Conservation (phyloP, 495 filamentous ascomycete species). For the Penicillium pancosmium region DNA sequence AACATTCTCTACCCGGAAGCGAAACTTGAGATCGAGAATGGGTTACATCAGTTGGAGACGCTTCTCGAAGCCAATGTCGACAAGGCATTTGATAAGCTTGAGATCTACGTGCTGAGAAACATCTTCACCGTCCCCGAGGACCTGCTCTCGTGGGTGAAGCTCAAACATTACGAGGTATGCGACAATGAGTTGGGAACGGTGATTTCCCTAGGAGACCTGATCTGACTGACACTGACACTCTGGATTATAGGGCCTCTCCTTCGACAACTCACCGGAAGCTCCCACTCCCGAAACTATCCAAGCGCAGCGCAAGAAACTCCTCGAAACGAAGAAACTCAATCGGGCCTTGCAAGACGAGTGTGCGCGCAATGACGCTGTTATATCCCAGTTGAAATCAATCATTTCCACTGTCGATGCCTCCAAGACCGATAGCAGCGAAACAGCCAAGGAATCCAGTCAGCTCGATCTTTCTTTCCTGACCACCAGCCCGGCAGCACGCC, state of each 20-base stretch:
- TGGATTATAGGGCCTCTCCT: slow-evolving; percentile 37
- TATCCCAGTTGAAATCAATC: slow-evolving; percentile 65
- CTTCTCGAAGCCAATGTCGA: slow-evolving; percentile 82
- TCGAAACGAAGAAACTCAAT: slow-evolving; percentile 81
- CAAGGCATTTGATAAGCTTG: slow-evolving; percentile 76
- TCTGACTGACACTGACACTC: slow-evolving; percentile 17
- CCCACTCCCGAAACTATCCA: slow-evolving; percentile 69
- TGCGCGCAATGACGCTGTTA: slow-evolving; percentile 72
- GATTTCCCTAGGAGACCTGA: background rate
- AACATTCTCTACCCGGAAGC: slow-evolving; percentile 59
- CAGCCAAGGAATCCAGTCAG: slow-evolving; percentile 18
- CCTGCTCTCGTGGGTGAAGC: slow-evolving; percentile 71
- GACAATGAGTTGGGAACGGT: background rate
- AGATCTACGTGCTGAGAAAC: slow-evolving; percentile 85
- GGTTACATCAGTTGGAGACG: slow-evolving; percentile 90
- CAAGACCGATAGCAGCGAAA: slow-evolving; percentile 17
- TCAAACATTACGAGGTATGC: slow-evolving; percentile 83
- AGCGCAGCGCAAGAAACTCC: slow-evolving; percentile 71
- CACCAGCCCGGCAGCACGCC: slow-evolving; percentile 44
- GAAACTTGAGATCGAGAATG: slow-evolving; percentile 82
- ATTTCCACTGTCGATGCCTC: slow-evolving; percentile 36
- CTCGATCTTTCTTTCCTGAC: slow-evolving; percentile 58
- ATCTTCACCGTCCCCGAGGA: slow-evolving; percentile 78
- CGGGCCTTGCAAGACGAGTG: slow-evolving; percentile 71
- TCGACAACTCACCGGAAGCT: slow-evolving; percentile 35